Evolutionary conservation across 768 basidiomycete genomes (phyloP).

Genomic region (Mycena indigotica): DNA sequence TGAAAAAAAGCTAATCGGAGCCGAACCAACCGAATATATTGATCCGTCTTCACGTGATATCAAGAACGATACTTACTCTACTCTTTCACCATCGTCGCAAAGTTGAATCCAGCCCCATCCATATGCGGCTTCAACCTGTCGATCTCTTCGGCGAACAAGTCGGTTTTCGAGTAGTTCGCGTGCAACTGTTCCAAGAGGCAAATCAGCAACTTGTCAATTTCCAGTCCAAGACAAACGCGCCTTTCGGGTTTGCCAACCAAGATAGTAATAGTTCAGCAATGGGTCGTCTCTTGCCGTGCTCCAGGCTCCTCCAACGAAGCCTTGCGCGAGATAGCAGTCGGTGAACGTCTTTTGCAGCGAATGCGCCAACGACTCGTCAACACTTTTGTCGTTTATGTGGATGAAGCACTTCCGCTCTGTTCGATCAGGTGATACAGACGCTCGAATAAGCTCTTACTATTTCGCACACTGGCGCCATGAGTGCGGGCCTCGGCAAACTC

Average conservation of each 20-base stretch:
- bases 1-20: neutral
- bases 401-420: constrained; percentile 11
- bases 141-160: constrained; percentile 24
- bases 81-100: neutral
- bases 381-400: constrained; percentile 16
- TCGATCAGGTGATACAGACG: neutral
- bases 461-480: constrained; percentile 26
- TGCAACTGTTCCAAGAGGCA: constrained; percentile 19
- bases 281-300: constrained; percentile 24
- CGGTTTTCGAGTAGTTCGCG: constrained; percentile 17
- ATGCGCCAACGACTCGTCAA: constrained; percentile 7
- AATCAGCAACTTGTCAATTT: neutral
- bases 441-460: constrained; percentile 17
- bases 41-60: too few species aligned
- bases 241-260: constrained; percentile 26
- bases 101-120: constrained; percentile 14
- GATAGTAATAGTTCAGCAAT: constrained; percentile 22
- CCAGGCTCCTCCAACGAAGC: constrained; percentile 27
- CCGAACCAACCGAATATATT: too few species aligned
- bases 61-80: constrained; percentile 16
- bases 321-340: constrained; percentile 25
- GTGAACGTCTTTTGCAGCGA: constrained; percentile 28
- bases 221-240: constrained; percentile 8
- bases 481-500: constrained; percentile 18
- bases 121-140: constrained; percentile 24